A percentile compares a stretch with the other conserved stretches of the same genome.
Evolutionary conservation across 345 rosid species (phyloP).

Genomic region (Eucalyptus cladocalyx): DNA sequence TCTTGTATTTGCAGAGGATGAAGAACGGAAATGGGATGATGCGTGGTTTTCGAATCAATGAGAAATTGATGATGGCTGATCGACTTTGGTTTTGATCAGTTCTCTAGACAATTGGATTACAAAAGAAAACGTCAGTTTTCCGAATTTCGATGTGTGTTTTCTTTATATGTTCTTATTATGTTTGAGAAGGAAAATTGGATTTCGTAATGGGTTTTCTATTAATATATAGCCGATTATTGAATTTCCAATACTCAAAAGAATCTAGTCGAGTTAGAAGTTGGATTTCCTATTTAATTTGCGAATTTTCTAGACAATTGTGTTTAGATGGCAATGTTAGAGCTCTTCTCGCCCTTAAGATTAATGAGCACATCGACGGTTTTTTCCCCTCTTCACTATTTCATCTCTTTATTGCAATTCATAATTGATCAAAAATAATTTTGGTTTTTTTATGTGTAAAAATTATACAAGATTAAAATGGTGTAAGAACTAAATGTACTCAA

Average conservation of each 20-base stretch:
- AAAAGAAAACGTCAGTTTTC: background rate
- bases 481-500: background rate
- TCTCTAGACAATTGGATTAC: background rate
- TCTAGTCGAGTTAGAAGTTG: background rate
- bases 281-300: background rate
- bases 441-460: background rate
- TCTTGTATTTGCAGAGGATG: background rate
- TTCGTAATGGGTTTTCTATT: background rate
- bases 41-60: background rate
- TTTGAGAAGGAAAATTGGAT: background rate
- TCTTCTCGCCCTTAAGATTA: background rate
- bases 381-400: background rate
- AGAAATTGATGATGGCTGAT: background rate
- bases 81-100: background rate
- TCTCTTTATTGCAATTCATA: background rate
- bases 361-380: background rate
- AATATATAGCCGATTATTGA: background rate
- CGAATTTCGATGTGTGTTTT: background rate
- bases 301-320: background rate
- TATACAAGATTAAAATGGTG: background rate
- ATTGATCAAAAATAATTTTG: background rate
- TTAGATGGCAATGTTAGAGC: background rate
- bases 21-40: background rate
- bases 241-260: background rate
- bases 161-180: background rate